Percentiles rank a stretch among this genome's conserved stretches.
phyloP scores from a whole-genome alignment of 345 rosid genomes.

The Capsella bursapastoris region DNA sequence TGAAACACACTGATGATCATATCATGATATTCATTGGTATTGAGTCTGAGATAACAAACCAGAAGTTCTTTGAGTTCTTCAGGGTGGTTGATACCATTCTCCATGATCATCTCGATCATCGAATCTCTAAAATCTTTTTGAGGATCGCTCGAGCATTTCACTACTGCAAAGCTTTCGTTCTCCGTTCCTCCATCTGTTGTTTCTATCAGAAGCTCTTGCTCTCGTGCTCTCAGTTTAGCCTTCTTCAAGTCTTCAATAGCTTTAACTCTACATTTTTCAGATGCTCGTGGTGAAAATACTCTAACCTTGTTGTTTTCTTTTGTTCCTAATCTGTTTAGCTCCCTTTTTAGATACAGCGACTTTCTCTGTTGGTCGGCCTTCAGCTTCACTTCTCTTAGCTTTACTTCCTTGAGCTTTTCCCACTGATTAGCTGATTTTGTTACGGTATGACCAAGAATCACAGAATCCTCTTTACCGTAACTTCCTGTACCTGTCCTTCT shows the following conservation, averaged over 20 bases:
- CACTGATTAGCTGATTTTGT: conserved; percentile 41
- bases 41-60: conserved; percentile 80
- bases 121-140: conserved; percentile 85
- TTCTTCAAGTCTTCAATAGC: conserved; percentile 68
- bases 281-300: conserved; percentile 63
- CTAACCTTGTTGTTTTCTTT: conserved; percentile 58
- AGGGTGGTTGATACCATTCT: conserved; percentile 58
- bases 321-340: conserved; percentile 50
- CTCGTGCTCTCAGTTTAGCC: conserved; percentile 55
- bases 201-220: conserved; percentile 29
- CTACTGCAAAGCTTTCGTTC: conserved; percentile 71
- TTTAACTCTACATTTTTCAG: conserved; percentile 66
- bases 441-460: conserved; percentile 29
- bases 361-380: conserved; percentile 68
- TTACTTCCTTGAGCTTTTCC: conserved; percentile 54
- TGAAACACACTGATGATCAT: conserved; percentile 88
- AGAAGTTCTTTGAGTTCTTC: conserved; percentile 84
- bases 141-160: conserved; percentile 76
- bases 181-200: conserved; percentile 40
- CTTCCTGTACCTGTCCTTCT: conserved; percentile 41
- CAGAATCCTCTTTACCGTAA: conserved; percentile 42
- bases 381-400: conserved; percentile 53
- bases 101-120: conserved; percentile 87
- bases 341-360: conserved; percentile 64
- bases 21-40: conserved; percentile 70